phyloP scores from a whole-genome alignment of 2,329 filamentous ascomycete genomes.

The Ramichloridium luteum region DNA sequence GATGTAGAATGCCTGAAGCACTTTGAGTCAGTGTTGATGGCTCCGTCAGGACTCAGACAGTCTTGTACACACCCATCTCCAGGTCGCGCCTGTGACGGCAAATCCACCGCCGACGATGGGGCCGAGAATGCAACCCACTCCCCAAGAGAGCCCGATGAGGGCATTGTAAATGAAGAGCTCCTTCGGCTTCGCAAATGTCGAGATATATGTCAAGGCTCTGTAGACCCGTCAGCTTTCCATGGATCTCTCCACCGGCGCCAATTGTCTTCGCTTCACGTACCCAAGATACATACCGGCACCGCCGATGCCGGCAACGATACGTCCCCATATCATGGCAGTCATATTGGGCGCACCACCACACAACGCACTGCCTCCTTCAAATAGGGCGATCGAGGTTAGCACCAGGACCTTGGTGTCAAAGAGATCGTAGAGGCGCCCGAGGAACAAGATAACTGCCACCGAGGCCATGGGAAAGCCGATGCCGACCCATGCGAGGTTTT shows the following conservation, averaged over 20 bases:
- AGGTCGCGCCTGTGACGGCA: slow-evolving; percentile 15
- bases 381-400: slow-evolving; percentile 17
- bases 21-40: no score
- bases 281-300: slow-evolving; percentile 25
- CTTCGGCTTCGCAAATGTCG: slow-evolving; percentile 6
- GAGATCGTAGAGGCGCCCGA: slow-evolving; percentile 16
- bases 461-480: slow-evolving; percentile 17
- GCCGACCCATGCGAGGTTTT: slow-evolving; percentile 20
- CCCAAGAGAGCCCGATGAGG: slow-evolving; percentile 16
- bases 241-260: no score
- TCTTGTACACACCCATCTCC: slow-evolving; percentile 17
- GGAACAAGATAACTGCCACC: slow-evolving; percentile 12
- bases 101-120: slow-evolving; percentile 25
- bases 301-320: slow-evolving; percentile 23
- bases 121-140: slow-evolving; percentile 18
- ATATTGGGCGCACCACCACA: slow-evolving; percentile 24
- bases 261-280: no score
- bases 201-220: slow-evolving; percentile 4
- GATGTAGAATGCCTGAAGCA: slow-evolving; percentile 41
- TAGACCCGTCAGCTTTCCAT: no score
- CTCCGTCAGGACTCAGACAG: no score
- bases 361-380: slow-evolving; percentile 19
- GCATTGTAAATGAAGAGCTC: slow-evolving; percentile 4
- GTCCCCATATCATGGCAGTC: slow-evolving; percentile 22
- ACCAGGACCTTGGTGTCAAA: slow-evolving; percentile 21